Base-by-base conservation (phyloP, 192 early-diverging fungal species). In the Haplosporangium gracile region DNA sequence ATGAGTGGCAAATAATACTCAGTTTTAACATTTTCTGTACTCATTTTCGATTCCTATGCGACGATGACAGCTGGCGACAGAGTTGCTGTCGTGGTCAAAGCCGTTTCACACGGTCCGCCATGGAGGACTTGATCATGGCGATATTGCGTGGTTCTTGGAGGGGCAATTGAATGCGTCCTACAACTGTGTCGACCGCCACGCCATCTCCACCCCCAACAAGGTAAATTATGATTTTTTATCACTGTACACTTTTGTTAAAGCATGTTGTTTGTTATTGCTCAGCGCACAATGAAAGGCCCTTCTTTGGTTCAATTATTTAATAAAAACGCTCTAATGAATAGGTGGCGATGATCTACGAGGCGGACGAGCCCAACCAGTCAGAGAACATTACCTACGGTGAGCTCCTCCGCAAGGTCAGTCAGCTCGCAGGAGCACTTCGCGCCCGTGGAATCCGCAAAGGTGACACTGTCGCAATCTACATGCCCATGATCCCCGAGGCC, bases 401-500 rank as follows among this genome's bases (percentile, higher is more conserved):
- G 83, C 91, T 99, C 36, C 91, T 98, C 60, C 89, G 89, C 63
- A 89, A 97, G 74, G 97, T 99, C 36, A 94, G 92, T 88, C 91
- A 94, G 40, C 83, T 99, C 42, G 96, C 97, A 74, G 97, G 97
- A 75, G 95, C 95, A 0, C 89, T 99, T 22, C 93, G 91, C 80
- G 93, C 94, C 71, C 92, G 92, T 60, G 96, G 97, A n/a, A 92
- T 98, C 65, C 92, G 92, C 68, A 98, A 98, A 88, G 98, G 98
- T 42, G 97, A 99, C 86, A 95, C 93, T 4, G 97, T 99, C 29
- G 95, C 95, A 40, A 98, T 99, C 85, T 99, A 99, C 88, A 96
- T 99, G 96, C 98, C 97, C 57, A 98, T 98, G 97, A 93, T 97
- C 42, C 98, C 98, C 65, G 97, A 98, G 91, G 97, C 98, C 11